Percentiles rank a stretch among this genome's conserved stretches.
Conservation (phyloP, 2,329 filamentous ascomycete genomes). For the Hypoxylon sp. region DNA sequence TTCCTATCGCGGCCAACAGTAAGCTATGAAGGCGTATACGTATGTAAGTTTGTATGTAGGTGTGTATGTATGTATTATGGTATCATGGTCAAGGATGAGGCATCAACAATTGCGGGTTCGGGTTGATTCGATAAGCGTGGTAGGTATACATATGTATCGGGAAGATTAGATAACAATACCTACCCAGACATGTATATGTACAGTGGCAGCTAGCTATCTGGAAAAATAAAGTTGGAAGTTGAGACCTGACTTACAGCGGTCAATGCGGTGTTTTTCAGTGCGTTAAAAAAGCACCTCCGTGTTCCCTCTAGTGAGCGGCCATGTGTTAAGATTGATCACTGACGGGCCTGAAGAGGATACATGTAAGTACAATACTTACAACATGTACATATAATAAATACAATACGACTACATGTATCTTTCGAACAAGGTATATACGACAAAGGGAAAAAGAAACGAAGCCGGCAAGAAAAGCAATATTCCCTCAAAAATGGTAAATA, state of each 20-base stretch:
- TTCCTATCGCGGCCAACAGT: neutral
- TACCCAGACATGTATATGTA: neutral
- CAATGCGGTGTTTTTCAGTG: constrained; percentile 10
- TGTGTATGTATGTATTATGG: neutral
- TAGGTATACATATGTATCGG: no score
- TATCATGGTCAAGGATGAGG: neutral
- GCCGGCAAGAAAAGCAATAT: constrained; percentile 1
- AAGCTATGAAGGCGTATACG: neutral
- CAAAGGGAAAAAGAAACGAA: neutral
- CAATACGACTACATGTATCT: neutral
- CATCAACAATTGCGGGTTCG: constrained; percentile 10
- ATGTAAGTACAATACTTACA: neutral
- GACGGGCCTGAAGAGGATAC: neutral
- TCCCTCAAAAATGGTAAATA: constrained; percentile 29
- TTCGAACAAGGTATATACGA: neutral
- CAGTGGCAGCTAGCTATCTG: neutral
- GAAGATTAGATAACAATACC: neutral
- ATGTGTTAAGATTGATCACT: neutral
- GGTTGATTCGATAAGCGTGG: constrained; percentile 10
- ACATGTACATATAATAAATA: neutral
- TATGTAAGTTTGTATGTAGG: neutral
- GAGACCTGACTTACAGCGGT: constrained; percentile 2
- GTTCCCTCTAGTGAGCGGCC: neutral
- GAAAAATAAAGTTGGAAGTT: neutral
- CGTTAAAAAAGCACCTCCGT: neutral